Evolutionary conservation across 2,329 filamentous ascomycete species (phyloP), one percentile per base, ranked within the genome.

Genomic region (Parascedosporium putredinis): DNA sequence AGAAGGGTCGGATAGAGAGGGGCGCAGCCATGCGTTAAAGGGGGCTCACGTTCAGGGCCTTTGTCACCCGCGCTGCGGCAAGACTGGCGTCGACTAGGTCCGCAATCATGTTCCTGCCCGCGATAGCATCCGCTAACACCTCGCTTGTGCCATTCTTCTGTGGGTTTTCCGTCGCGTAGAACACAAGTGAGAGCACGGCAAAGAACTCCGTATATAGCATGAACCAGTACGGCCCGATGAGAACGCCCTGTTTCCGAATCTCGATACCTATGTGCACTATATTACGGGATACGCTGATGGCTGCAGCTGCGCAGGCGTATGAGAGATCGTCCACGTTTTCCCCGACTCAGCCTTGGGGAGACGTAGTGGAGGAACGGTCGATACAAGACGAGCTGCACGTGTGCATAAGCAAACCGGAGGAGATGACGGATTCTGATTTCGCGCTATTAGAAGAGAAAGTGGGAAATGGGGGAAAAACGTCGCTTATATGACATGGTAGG

Each of bases 191-290:
- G 27, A 93, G 70, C 27, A 91, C 84, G 12, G 85, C 83, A 60
- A 89, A 90, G 66, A 88, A 90, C 14, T 86, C 84, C 2, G 86
- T 88, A 60, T 88, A 91, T 61, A 91, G 79, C 56, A 86, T 85
- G 60, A 91, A 91, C 87, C 87, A 93, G 64, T 88, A 90, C 0
- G 86, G 84, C 1, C 87, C 88, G 54, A 84, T 83, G n/a, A 93
- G 70, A 5, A 88, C 71, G 3, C 83, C 78, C 58, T 84, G 78
- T 60, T 82, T 83, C 55, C 84, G 82, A 70, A 90, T 90, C 59
- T 89, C 84, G 20, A 81, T 75, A 4, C 83, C 84, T 52, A 91
- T 88, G 59, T 90, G 86, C 29, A 93, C 79, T 53, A 93, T 87
- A 59, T 91, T 86, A 3, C 74, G 72, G 8, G 77, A 78, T 10